Conservation (phyloP, 2,329 filamentous ascomycete species). For the Penicillium sp. region DNA sequence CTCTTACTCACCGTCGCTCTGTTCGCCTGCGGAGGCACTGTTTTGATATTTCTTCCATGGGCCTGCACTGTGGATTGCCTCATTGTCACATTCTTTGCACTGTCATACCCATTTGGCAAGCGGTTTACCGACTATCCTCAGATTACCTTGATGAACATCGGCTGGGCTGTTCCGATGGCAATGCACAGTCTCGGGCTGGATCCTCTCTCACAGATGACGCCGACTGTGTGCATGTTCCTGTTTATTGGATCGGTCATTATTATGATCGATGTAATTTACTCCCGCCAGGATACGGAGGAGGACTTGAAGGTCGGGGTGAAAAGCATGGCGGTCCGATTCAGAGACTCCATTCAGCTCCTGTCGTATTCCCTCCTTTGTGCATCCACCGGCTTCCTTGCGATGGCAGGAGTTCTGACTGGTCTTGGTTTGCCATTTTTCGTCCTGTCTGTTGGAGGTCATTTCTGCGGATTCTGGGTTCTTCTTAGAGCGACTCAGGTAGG, state of each 20-base stretch:
- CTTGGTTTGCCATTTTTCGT: background rate
- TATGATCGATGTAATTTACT: slow-evolving; percentile 39
- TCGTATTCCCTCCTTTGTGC: background rate
- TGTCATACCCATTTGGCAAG: background rate
- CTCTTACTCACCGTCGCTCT: background rate
- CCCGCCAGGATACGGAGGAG: slow-evolving; percentile 35
- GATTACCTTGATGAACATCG: background rate
- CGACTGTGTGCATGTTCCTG: slow-evolving; percentile 34
- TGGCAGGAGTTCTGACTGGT: background rate
- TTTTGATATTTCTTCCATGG: background rate
- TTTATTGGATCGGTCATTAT: slow-evolving; percentile 11
- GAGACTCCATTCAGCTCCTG: background rate
- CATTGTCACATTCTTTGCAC: background rate
- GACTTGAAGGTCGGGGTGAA: slow-evolving; percentile 37
- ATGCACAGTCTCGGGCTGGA: background rate
- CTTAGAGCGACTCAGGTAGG: background rate
- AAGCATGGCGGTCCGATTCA: slow-evolving; percentile 25
- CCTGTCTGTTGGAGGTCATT: background rate
- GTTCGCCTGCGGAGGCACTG: background rate
- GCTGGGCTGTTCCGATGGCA: background rate
- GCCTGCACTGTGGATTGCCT: background rate
- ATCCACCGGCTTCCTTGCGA: background rate
- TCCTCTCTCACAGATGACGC: background rate
- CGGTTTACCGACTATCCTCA: background rate
- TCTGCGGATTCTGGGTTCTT: background rate